phyloP scores from a whole-genome alignment of 129 eudicot genomes.

The Centrapalus pauciflorus region DNA sequence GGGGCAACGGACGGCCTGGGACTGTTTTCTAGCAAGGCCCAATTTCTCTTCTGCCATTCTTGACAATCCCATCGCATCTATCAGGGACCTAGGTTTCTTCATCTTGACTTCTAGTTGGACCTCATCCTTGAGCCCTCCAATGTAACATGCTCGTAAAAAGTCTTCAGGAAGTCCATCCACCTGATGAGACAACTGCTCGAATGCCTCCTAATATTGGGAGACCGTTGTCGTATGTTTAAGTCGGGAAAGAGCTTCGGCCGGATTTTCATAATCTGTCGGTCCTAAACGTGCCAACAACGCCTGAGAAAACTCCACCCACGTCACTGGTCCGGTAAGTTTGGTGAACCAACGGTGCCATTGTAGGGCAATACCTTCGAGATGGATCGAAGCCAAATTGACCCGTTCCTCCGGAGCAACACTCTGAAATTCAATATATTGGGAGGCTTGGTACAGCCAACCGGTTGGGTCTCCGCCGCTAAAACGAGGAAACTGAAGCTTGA shows the following conservation, averaged over 20 bases:
- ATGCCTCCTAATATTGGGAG: neutral
- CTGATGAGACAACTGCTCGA: neutral
- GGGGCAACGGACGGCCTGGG: neutral
- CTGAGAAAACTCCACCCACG: neutral
- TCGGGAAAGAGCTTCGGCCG: neutral
- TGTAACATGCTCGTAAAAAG: neutral
- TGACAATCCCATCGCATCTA: neutral
- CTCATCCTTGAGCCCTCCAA: conserved; percentile 2
- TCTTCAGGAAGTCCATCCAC: neutral
- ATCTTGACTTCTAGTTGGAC: conserved; percentile 8
- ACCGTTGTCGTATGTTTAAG: neutral
- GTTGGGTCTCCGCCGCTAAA: conserved; percentile 13
- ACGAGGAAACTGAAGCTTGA: conserved; percentile 9
- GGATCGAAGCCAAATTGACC: neutral
- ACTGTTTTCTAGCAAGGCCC: neutral
- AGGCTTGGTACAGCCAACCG: conserved; percentile 2
- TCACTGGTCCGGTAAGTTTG: neutral
- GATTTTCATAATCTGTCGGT: conserved; percentile 4
- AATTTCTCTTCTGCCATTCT: conserved; percentile 8
- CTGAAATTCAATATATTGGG: neutral
- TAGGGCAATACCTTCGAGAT: conserved; percentile 2
- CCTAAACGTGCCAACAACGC: neutral
- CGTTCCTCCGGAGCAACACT: neutral
- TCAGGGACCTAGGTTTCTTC: neutral
- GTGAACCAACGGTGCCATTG: conserved; percentile 9